Conservation (phyloP, 441 rosid genomes). For the Dalechampia spathulata region DNA sequence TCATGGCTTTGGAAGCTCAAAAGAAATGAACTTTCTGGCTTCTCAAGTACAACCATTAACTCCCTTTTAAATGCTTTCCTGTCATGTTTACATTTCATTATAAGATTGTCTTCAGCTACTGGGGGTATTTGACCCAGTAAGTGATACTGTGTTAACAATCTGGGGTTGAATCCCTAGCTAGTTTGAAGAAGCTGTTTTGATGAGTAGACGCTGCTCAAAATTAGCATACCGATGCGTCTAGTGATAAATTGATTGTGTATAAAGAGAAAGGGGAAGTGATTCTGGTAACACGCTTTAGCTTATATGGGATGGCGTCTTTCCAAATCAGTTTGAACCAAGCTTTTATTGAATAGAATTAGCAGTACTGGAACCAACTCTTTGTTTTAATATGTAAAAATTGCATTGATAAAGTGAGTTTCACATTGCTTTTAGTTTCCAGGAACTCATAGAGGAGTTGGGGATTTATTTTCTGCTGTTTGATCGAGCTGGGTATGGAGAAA, state of each 20-base stretch:
- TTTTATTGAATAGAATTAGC: background rate
- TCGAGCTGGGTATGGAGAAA: conserved; percentile 79
- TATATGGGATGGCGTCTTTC: too few relatives aligned
- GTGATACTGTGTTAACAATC: background rate
- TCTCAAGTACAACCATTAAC: conserved; percentile 38
- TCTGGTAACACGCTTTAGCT: too few relatives aligned
- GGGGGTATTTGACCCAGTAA: background rate
- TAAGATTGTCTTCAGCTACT: too few relatives aligned
- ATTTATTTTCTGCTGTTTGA: conserved; percentile 53
- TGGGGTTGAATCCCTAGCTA: background rate
- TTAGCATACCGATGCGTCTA: too few relatives aligned
- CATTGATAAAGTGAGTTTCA: conserved; percentile 13
- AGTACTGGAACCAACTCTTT: background rate
- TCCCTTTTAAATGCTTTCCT: background rate
- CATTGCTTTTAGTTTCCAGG: conserved; percentile 45
- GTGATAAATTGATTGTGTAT: too few relatives aligned
- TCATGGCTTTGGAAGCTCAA: conserved; percentile 93
- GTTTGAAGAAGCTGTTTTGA: background rate
- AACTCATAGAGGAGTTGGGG: conserved; percentile 52
- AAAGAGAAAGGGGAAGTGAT: too few relatives aligned
- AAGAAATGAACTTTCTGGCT: conserved; percentile 64
- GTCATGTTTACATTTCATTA: too few relatives aligned
- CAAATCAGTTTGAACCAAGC: too few relatives aligned
- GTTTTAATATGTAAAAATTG: conserved; percentile 7
- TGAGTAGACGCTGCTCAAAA: conserved; percentile 2